Percentiles rank a stretch among this genome's conserved stretches.
Conservation (phyloP, 352 stramenopile species). For the Halophytophthora batemanensis region DNA sequence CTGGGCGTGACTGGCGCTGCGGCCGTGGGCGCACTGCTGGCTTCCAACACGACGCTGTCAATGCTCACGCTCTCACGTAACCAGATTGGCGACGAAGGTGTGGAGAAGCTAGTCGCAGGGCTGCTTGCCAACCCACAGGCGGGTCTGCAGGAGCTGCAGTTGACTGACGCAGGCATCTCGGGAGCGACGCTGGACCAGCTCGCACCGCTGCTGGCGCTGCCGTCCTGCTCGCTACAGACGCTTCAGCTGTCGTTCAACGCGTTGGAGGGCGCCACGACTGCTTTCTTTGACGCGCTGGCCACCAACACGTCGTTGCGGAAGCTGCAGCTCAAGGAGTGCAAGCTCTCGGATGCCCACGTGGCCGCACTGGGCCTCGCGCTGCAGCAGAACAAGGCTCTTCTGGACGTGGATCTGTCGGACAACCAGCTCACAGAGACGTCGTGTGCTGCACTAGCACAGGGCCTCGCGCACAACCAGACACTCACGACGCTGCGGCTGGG, state of each 20-base stretch:
- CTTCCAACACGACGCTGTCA: conserved; percentile 35
- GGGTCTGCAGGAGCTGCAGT: conserved; percentile 29
- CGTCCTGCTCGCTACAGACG: conserved; percentile 50
- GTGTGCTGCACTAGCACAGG: conserved; percentile 37
- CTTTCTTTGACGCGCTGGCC: conserved; percentile 59
- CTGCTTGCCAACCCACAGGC: conserved; percentile 34
- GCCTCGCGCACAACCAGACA: conserved; percentile 41
- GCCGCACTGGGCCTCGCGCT: conserved; percentile 41
- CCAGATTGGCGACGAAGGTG: conserved; percentile 38
- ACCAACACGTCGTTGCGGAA: conserved; percentile 63
- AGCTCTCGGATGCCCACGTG: conserved; percentile 44
- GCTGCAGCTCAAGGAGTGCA: conserved; percentile 63
- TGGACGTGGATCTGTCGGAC: conserved; percentile 65
- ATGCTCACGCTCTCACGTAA: conserved; percentile 69
- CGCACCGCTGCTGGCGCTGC: conserved; percentile 31
- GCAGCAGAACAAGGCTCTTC: conserved; percentile 44
- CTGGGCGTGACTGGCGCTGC: conserved; percentile 38
- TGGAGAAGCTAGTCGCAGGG: conserved; percentile 35
- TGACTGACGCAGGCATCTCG: conserved; percentile 49
- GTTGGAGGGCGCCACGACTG: conserved; percentile 26
- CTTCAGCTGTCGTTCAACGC: conserved; percentile 74
- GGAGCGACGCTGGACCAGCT: conserved; percentile 45
- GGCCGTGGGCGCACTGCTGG: conserved; percentile 53
- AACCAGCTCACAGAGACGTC: conserved; percentile 43
- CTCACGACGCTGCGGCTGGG: conserved; percentile 48